Base-by-base conservation (phyloP, 352 stramenopile genomes). In the Phytophthora capsici region DNA sequence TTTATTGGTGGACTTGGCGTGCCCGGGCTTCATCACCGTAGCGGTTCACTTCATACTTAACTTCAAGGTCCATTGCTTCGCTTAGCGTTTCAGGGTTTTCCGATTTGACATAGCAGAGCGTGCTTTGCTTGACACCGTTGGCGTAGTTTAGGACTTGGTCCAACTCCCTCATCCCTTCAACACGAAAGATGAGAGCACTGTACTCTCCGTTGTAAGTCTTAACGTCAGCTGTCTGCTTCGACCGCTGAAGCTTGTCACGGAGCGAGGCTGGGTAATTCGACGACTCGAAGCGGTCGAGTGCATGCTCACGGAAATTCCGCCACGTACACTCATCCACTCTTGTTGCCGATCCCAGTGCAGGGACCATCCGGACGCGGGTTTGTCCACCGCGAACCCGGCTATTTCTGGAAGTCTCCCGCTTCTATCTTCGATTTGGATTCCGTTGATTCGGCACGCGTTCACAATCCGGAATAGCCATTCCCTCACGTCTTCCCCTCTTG, bases 141-240 rank as follows among this genome's bases (percentile, higher is more conserved):
- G 54, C 43, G 43, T 54, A 54, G 20, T 4, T 30, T 0, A 54
- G 43, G 1, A 62, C 43, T n/a, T 40, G 43, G 41, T 47, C 54
- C 6, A 62, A 19, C 14, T 30, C 16, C 19, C 14, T 62, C 41
- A 62, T 62, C 8, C 43, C 30, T 38, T 62, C n/a, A n/a, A n/a
- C n/a, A n/a, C n/a, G n/a, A n/a, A n/a, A n/a, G n/a, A n/a, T n/a
- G n/a, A n/a, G n/a, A 0, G 37, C 40, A 6, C 53, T n/a, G 19
- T 10, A 61, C 52, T 20, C 51, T 61, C 30, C 28, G n/a, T 61
- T 61, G 41, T 61, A 53, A 4, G 41, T 26, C 53, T 61, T 40
- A 22, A 62, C 41, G 14, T 30, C 43, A 2, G n/a, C 32, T 28
- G 54, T 48, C 20, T 54, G 54, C 54, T 47, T 54, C 16, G 46